These are phyloP conservation scores for Pelargonium australe DNA, from an alignment of 441 rosid species.

Conservation along the genomic window DNA sequence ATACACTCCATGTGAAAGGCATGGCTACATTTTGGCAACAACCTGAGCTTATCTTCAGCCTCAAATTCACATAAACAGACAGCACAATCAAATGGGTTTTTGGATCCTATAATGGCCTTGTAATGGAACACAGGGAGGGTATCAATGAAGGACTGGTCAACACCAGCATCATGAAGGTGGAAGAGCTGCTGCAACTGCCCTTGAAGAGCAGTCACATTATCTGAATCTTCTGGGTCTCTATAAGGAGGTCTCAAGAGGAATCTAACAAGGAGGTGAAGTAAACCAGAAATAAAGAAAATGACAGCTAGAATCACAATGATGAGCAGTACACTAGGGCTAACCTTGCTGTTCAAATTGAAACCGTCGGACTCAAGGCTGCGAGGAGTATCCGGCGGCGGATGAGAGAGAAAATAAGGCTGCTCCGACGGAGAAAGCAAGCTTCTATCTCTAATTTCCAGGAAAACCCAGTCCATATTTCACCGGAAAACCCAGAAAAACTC, in stretches of 20 bases:
- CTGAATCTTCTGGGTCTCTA: conserved; percentile 57
- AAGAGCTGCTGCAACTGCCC: conserved; percentile 94
- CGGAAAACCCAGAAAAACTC: conserved; percentile 14
- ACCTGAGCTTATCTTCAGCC: conserved; percentile 75
- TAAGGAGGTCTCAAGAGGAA: conserved; percentile 46
- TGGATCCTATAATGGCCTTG: conserved; percentile 69
- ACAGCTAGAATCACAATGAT: conserved; percentile 54
- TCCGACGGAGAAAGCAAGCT: conserved; percentile 32
- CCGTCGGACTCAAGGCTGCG: conserved; percentile 28
- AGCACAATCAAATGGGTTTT: conserved; percentile 83
- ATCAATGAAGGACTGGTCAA: conserved; percentile 90
- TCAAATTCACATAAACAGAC: conserved; percentile 92
- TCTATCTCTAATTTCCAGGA: conserved; percentile 25
- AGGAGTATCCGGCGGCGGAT: conserved; percentile 30
- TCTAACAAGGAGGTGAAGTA: conserved; percentile 68
- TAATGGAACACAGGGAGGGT: conserved; percentile 81
- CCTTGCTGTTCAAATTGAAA: conserved; percentile 34
- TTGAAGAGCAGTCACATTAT: conserved; percentile 73
- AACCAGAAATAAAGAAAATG: conserved; percentile 53
- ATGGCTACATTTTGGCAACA: conserved; percentile 91
- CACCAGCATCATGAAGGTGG: conserved; percentile 89
- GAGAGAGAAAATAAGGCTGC: conserved; percentile 29
- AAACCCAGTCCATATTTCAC: conserved; percentile 37
- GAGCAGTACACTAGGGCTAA: conserved; percentile 56
- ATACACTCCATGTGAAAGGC: conserved; percentile 95